phyloP scores from a whole-genome alignment of 352 stramenopile genomes.

The Elongisporangium prolatum region DNA sequence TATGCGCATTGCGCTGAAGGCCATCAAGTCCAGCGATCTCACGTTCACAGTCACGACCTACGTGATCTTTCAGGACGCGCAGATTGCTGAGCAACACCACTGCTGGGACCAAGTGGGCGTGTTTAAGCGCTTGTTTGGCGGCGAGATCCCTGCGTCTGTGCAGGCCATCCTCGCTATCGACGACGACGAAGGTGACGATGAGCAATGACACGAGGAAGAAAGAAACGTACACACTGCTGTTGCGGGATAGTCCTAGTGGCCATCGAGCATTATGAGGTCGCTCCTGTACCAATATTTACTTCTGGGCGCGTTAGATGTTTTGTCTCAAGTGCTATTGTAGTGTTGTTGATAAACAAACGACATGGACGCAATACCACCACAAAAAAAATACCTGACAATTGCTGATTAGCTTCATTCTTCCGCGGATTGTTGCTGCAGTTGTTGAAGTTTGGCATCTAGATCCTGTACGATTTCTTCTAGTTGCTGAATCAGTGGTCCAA shows the following conservation, averaged over 20 bases:
- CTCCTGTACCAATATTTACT: neutral
- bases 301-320: neutral
- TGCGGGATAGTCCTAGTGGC: neutral
- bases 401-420: neutral
- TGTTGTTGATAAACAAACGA: neutral
- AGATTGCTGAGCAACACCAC: constrained; percentile 73
- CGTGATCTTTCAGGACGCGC: constrained; percentile 71
- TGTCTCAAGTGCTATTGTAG: neutral
- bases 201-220: constrained; percentile 5
- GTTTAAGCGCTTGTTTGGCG: constrained; percentile 77
- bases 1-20: constrained; percentile 60
- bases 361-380: neutral
- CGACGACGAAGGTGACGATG: constrained; percentile 15
- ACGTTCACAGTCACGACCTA: constrained; percentile 84
- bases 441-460: constrained; percentile 9
- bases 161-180: constrained; percentile 57
- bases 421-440: neutral
- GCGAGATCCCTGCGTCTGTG: constrained; percentile 56
- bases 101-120: constrained; percentile 81
- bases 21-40: constrained; percentile 78
- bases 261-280: neutral
- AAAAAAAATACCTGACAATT: neutral
- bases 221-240: neutral
- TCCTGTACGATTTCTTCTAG: constrained; percentile 19
- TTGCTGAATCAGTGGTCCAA: constrained; percentile 10